These are phyloP conservation scores for Malus sylvestris DNA, from an alignment of 306 rosid species.

Conservation along the genomic window DNA sequence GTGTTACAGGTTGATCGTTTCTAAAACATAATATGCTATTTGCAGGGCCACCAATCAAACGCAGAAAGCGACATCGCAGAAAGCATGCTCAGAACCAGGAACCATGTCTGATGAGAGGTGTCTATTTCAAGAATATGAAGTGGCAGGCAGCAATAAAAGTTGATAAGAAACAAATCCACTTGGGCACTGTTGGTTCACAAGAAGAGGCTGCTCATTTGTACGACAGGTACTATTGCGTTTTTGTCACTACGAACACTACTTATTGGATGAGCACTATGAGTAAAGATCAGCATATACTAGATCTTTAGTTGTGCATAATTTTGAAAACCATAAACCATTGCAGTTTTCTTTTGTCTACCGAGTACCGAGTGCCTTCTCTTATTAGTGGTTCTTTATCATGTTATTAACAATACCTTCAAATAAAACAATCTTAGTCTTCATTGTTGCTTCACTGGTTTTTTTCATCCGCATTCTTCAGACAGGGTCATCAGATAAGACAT, in stretches of 20 bases:
- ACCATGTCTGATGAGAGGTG: slow-evolving; percentile 76
- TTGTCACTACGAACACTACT: background rate
- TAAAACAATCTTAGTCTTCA: background rate
- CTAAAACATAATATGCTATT: background rate
- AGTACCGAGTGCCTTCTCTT: background rate
- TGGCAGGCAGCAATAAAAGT: slow-evolving; percentile 99
- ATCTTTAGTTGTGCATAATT: background rate
- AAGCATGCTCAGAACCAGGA: slow-evolving; percentile 72
- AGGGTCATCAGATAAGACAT: background rate
- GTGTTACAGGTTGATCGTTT: background rate
- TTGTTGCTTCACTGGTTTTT: background rate
- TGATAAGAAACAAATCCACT: slow-evolving; percentile 94
- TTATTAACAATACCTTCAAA: background rate
- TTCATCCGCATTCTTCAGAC: background rate
- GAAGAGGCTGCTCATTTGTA: slow-evolving; percentile 90
- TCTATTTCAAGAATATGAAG: slow-evolving; percentile 88
- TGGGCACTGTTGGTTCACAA: slow-evolving; percentile 91
- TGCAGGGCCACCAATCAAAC: slow-evolving; percentile 75
- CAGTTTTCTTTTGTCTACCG: background rate
- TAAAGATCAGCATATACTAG: background rate
- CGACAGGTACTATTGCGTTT: slow-evolving; percentile 47
- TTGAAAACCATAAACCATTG: background rate
- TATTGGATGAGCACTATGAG: background rate
- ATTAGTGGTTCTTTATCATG: background rate
- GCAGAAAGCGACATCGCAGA: slow-evolving; percentile 83